Evolutionary conservation across 768 basidiomycete species (phyloP).

Genomic region (Leucogyrophana mollusca): DNA sequence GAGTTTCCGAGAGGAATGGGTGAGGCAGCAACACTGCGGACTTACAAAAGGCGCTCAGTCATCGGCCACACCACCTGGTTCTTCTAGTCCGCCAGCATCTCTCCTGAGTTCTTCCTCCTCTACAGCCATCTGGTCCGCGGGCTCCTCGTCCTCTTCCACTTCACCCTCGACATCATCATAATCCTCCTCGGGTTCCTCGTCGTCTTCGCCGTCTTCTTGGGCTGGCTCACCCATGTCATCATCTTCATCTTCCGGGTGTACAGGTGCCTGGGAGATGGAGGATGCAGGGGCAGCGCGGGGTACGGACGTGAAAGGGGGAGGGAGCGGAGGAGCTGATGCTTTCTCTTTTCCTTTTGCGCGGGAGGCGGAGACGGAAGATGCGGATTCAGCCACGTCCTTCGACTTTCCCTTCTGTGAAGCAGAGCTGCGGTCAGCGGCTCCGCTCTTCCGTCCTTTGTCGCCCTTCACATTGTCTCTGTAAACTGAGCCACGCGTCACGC

Average conservation of each 20-base stretch:
- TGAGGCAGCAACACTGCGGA: too few species aligned
- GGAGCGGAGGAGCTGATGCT: constrained; percentile 15
- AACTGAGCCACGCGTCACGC: constrained; percentile 34
- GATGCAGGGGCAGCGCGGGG: constrained; percentile 27
- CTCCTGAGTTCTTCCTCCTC: constrained; percentile 42
- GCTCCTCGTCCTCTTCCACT: constrained; percentile 39
- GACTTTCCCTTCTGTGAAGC: constrained; percentile 26
- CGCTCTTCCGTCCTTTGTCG: constrained; percentile 47
- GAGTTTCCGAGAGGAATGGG: too few species aligned
- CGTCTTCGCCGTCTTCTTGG: constrained; percentile 27
- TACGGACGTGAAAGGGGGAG: constrained; percentile 27
- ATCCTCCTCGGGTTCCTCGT: constrained; percentile 24
- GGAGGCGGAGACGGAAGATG: constrained; percentile 25
- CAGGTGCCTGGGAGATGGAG: constrained; percentile 22
- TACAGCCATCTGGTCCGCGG: constrained; percentile 40
- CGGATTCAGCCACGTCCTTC: constrained; percentile 29
- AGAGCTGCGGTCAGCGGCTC: constrained; percentile 21
- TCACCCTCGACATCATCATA: constrained; percentile 28
- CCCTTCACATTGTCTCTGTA: constrained; percentile 64
- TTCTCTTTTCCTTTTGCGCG: constrained; percentile 32
- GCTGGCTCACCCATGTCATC: constrained; percentile 34
- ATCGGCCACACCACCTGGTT: constrained; percentile 3
- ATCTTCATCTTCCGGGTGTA: constrained; percentile 20
- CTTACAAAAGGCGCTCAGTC: too few species aligned
- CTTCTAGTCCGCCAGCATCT: constrained; percentile 40